phyloP scores from a whole-genome alignment of 345 rosid species.

The Ceriops zippeliana region DNA sequence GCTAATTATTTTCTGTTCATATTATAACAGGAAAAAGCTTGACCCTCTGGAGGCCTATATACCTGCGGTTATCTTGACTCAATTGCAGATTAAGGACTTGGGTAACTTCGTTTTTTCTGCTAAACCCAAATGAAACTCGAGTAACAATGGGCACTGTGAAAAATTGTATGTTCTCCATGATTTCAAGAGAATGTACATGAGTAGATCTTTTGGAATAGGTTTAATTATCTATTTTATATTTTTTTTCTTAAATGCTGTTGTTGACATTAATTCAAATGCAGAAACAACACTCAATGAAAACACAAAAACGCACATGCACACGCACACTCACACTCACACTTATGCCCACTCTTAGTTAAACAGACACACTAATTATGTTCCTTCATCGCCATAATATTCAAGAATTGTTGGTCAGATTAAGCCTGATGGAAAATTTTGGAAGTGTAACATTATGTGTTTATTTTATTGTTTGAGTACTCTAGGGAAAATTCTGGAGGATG shows the following conservation, averaged over 20 bases:
- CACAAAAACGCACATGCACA: too few relatives aligned
- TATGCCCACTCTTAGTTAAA: too few relatives aligned
- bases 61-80: constrained; percentile 74
- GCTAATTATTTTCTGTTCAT: not conserved
- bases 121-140: too few relatives aligned
- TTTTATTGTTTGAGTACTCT: constrained; percentile 15
- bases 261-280: too few relatives aligned
- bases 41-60: constrained; percentile 77
- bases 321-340: too few relatives aligned
- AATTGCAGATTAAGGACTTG: constrained; percentile 65
- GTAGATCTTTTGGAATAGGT: too few relatives aligned
- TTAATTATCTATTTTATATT: not conserved
- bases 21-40: constrained; percentile 62
- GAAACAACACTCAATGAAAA: too few relatives aligned
- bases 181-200: not conserved
- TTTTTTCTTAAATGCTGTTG: not conserved
- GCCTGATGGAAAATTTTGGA: not conserved
- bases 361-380: not conserved
- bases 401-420: constrained; percentile 5
- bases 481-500: constrained; percentile 51
- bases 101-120: constrained; percentile 34
- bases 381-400: not conserved
- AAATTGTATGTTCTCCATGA: not conserved
- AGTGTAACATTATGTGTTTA: not conserved
- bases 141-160: not conserved